These are phyloP conservation scores for Pholiota conissans DNA, from an alignment of 768 basidiomycete species.

Conservation along the genomic window DNA sequence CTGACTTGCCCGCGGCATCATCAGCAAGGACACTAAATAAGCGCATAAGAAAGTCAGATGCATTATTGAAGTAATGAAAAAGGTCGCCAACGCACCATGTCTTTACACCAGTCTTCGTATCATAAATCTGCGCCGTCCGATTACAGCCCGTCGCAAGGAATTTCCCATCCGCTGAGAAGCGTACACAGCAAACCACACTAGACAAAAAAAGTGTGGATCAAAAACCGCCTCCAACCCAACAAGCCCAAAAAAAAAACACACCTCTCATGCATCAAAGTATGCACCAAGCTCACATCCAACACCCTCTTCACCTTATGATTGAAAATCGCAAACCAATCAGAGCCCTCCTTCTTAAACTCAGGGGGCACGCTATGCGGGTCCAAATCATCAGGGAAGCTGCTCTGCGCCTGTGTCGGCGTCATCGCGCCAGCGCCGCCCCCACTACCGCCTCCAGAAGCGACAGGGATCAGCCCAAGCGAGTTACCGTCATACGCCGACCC, in stretches of 20 bases:
- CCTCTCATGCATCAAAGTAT: slow-evolving; percentile 92
- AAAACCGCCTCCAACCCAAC: not conserved
- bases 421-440: not conserved
- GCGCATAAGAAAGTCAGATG: not conserved
- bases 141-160: slow-evolving; percentile 96
- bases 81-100: slow-evolving; percentile 56
- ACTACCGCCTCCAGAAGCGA: not conserved
- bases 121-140: slow-evolving; percentile 92
- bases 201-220: no score
- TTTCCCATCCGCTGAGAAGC: slow-evolving; percentile 92
- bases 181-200: slow-evolving; percentile 80
- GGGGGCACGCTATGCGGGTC: slow-evolving; percentile 41
- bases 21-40: slow-evolving; percentile 69
- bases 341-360: slow-evolving; percentile 70
- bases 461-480: slow-evolving; percentile 18
- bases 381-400: slow-evolving; percentile 47
- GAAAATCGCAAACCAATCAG: slow-evolving; percentile 89
- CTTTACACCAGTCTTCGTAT: slow-evolving; percentile 83
- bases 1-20: slow-evolving; percentile 68
- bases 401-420: slow-evolving; percentile 2
- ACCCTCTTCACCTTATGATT: slow-evolving; percentile 77
- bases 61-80: not conserved
- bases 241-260: slow-evolving; percentile 29
- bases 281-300: slow-evolving; percentile 78
- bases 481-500: slow-evolving; percentile 17